phyloP scores from a whole-genome alignment of 1,139 yeast species.

The Magnusiomyces fungicola region DNA sequence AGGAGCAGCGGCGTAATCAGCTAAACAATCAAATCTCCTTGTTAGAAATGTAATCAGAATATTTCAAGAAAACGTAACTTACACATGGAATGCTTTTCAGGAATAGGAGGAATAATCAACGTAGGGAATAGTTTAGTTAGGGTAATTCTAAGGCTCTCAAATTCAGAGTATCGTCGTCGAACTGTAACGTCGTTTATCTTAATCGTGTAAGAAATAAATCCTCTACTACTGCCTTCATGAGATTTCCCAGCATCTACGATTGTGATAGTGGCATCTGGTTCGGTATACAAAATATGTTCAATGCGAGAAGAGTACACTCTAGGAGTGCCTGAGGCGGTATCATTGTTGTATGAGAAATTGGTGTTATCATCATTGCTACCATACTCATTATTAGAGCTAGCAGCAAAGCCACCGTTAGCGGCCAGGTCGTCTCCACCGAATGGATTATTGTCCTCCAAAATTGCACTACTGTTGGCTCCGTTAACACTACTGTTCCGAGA shows the following conservation, averaged over 20 bases:
- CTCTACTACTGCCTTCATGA: conserved; percentile 64
- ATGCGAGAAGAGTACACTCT: conserved; percentile 31
- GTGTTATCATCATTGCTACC: conserved; percentile 11
- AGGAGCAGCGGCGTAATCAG: conserved; percentile 46
- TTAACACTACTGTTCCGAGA: neutral
- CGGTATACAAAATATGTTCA: conserved; percentile 31
- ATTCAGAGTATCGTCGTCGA: conserved; percentile 83
- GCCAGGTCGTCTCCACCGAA: conserved; percentile 8
- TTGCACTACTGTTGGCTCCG: neutral
- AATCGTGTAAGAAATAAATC: conserved; percentile 76
- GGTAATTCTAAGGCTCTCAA: conserved; percentile 69
- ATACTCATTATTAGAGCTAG: conserved; percentile 7
- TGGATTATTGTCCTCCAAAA: conserved; percentile 5
- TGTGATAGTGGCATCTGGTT: conserved; percentile 38
- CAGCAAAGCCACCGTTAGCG: conserved; percentile 9
- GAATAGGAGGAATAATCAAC: conserved; percentile 83
- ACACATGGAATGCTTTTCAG: conserved; percentile 71
- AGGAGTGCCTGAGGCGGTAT: conserved; percentile 5
- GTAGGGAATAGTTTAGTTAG: conserved; percentile 74
- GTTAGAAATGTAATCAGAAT: neutral
- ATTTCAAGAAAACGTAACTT: conserved; percentile 12
- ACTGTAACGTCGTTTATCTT: conserved; percentile 53
- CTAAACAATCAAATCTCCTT: too few relatives aligned
- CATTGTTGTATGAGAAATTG: conserved; percentile 12
- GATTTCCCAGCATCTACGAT: conserved; percentile 75